These are phyloP conservation scores for Neofusicoccum cordaticola DNA, from an alignment of 2,329 filamentous ascomycete species.

Conservation along the genomic window DNA sequence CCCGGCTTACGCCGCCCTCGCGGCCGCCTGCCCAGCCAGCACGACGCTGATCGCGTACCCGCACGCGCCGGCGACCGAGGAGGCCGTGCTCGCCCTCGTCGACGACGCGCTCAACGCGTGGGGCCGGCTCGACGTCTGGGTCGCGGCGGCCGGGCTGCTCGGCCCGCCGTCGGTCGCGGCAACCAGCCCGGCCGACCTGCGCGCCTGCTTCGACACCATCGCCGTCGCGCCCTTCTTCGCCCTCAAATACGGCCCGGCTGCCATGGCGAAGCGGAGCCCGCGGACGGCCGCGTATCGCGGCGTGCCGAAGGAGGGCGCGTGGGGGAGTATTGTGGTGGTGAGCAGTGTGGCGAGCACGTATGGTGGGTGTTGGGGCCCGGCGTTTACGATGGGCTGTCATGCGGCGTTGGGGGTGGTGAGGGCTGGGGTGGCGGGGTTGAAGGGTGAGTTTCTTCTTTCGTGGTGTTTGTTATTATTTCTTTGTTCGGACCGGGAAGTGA, in stretches of 20 bases:
- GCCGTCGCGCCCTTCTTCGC: conserved; percentile 63
- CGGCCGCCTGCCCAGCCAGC: conserved; percentile 48
- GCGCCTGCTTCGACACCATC: conserved; percentile 60
- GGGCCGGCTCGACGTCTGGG: conserved; percentile 59
- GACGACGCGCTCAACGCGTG: conserved; percentile 62
- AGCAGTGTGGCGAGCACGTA: conserved; percentile 56
- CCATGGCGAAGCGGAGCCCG: conserved; percentile 25
- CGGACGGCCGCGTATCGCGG: conserved; percentile 49
- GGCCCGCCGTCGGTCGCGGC: conserved; percentile 57
- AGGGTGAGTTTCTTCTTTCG: conserved; percentile 31
- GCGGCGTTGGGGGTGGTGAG: conserved; percentile 61
- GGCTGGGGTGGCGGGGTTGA: conserved; percentile 56
- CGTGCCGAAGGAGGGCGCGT: conserved; percentile 58
- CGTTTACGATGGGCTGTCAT: conserved; percentile 60
- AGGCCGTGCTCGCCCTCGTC: conserved; percentile 58
- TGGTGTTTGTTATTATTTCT: too few relatives aligned
- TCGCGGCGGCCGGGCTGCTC: conserved; percentile 56
- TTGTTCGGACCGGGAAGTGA: too few relatives aligned
- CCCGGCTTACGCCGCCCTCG: not conserved
- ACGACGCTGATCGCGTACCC: conserved; percentile 59
- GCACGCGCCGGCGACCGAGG: conserved; percentile 57
- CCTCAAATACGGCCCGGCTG: conserved; percentile 62
- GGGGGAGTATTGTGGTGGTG: conserved; percentile 63
- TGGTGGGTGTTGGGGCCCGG: conserved; percentile 58
- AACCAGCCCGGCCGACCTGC: conserved; percentile 56